Percentiles rank a stretch among this genome's conserved stretches.
Evolutionary conservation across 768 basidiomycete species (phyloP).

Genomic region (Tricholoma flavovirens): DNA sequence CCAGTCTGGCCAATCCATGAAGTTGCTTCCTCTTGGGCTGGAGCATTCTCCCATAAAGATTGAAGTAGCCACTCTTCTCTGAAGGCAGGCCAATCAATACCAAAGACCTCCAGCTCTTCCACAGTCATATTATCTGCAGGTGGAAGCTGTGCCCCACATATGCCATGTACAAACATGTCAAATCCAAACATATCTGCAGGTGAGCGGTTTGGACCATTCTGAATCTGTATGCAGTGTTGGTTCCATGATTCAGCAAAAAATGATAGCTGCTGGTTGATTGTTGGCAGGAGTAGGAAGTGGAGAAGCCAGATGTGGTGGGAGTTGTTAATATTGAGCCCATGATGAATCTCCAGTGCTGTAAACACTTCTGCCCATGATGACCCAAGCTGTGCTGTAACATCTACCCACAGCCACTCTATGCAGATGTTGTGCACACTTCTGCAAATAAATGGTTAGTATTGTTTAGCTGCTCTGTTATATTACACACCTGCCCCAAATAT

Average conservation of each 20-base stretch:
- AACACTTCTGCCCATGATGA: constrained; percentile 29
- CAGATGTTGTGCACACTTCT: constrained; percentile 33
- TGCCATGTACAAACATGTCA: constrained; percentile 22
- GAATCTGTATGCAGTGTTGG: constrained; percentile 22
- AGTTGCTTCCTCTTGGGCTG: too few relatives aligned
- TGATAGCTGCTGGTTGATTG: constrained; percentile 21
- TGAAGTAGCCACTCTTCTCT: too few relatives aligned
- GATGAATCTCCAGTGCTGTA: constrained; percentile 20
- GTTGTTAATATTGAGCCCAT: constrained; percentile 24
- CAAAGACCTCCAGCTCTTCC: too few relatives aligned
- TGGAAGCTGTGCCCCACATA: not conserved
- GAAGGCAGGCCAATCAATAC: too few relatives aligned
- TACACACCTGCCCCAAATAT: constrained; percentile 33
- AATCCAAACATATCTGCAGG: constrained; percentile 29
- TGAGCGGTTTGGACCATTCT: constrained; percentile 14
- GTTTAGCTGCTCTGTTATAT: too few relatives aligned
- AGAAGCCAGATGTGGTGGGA: constrained; percentile 29
- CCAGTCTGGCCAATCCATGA: too few relatives aligned
- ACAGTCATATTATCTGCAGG: too few relatives aligned
- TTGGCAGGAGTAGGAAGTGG: constrained; percentile 28
- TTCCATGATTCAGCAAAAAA: constrained; percentile 30
- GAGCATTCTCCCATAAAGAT: too few relatives aligned
- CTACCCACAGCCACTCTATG: constrained; percentile 35
- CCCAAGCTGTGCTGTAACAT: constrained; percentile 22
- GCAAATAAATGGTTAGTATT: too few relatives aligned